Evolutionary conservation across 108 stramenopile species (phyloP), one percentile per base, ranked within the genome.

Genomic region (Cyclotella atomus): DNA sequence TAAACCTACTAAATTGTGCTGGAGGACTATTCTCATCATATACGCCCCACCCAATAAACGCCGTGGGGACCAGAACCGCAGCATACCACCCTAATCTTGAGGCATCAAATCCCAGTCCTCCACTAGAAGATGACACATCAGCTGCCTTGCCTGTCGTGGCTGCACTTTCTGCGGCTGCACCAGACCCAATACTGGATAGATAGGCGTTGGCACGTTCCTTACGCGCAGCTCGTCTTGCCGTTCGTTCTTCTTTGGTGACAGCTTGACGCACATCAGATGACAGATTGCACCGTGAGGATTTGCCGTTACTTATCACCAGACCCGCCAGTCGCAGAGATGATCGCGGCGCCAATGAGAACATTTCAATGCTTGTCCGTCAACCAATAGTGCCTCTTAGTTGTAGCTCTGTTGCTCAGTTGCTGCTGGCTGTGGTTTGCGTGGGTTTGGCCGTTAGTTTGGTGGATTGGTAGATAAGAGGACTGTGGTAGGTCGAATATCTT

Each of bases 21-120:
- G 91, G 89, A 16, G 89, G 91, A 79, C 90, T 91, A 53, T 91
- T 66, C 9, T 83, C 83, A 54, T 93, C 91, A 24, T 79, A 59
- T 14, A 88, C 73, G 25, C 91, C 95, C 95, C 95, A 95, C 0
- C 76, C 80, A 36, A 95, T 64, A 23, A 95, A 47, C 1, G 76
- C 89, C 17, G 90, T 82, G 10, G 94, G 94, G 15, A 92, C 65
- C 0, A 73, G 56, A 14, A 95, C 62, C n/a, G 85, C 89, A 29
- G 85, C 81, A 68, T 88, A 88, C 84, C 86, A 92, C 21, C 87
- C 65, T 70, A 83, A 69, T 16, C 85, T 65, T n/a, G 77, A 28
- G 25, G 72, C 60, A 59, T 75, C 70, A 54, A 73, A 81, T 45
- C 60, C 50, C 19, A 75, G 59, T 46, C 71, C 63, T 30, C 59